phyloP scores from a whole-genome alignment of 768 basidiomycete species.

The Coprinopsis cinerea region DNA sequence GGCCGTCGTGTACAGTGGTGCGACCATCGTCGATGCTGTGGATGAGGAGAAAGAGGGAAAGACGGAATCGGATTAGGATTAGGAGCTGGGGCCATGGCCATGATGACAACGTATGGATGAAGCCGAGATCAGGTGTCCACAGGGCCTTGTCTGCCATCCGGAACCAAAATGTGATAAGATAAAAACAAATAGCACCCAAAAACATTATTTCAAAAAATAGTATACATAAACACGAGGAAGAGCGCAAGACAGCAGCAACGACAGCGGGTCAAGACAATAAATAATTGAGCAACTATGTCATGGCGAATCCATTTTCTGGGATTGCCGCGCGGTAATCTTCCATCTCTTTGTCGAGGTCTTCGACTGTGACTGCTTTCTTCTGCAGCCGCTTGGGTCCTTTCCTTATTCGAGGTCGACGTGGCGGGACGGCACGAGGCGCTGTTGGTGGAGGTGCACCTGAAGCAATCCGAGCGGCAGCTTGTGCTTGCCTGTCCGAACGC shows the following conservation, averaged over 20 bases:
- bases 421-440: no score
- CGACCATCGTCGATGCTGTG: slow-evolving; percentile 58
- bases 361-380: slow-evolving; percentile 42
- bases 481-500: slow-evolving; percentile 7
- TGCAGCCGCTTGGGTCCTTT: slow-evolving; percentile 74
- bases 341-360: slow-evolving; percentile 74
- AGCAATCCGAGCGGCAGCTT: slow-evolving; percentile 3
- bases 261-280: not conserved
- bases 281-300: not conserved
- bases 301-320: not conserved
- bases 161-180: slow-evolving; percentile 16
- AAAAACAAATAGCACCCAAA: slow-evolving; percentile 7
- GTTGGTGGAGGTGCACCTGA: slow-evolving; percentile 9
- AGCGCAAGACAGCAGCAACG: not conserved
- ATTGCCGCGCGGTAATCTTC: slow-evolving; percentile 61
- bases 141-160: no score
- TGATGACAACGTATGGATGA: not conserved
- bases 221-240: slow-evolving; percentile 5
- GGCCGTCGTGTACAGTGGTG: slow-evolving; percentile 92
- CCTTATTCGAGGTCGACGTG: slow-evolving; percentile 45
- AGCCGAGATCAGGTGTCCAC: slow-evolving; percentile 2
- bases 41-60: not conserved
- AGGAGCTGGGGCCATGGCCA: not conserved
- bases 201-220: slow-evolving; percentile 7
- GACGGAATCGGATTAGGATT: not conserved